Evolutionary conservation across 2,329 filamentous ascomycete species (phyloP), one percentile per base, ranked within the genome.

Genomic region (Iodosphaeria phyllophila): DNA sequence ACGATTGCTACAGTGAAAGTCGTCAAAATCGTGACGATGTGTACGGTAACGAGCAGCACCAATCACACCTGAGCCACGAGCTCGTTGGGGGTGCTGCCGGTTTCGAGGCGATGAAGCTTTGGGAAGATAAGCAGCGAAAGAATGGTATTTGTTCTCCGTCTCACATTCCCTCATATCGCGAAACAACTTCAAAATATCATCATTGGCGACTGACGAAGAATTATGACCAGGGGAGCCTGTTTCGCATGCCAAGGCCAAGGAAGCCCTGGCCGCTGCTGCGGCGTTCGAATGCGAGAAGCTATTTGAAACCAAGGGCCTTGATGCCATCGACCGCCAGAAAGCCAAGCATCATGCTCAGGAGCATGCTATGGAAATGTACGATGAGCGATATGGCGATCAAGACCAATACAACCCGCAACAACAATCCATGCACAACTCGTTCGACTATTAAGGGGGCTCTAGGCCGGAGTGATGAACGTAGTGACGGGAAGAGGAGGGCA

Each of bases 71-170:
- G 42, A 64, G 64, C 37, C 78, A 86, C 52, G 77, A 89, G 55
- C 43, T 79, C 23, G 46, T 84, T 28, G 77, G 72, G 35, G 76
- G 76, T 33, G 79, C 69, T 29, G 78, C 77, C 29, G 69, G 73
- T 32, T 86, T 86, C 44, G 73, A 68, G 34, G 79, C 71, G 39
- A 76, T 86, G 64, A 82, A 82, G 60, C 56, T 73, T 13, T 84
- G 72, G 40, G 77, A 84, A 52, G 72, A 83, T 48, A 58, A 65
- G 39, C 74, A 83, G 55, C 72, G 74, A 41, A 57, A 52, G 28
- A 58, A 78, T 46, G 77, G 72, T 70, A 54, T 14, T 54, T n/a
- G n/a, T n/a, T n/a, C n/a, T n/a, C n/a, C n/a, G n/a, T 41, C n/a
- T n/a, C n/a, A n/a, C n/a, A n/a, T n/a, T n/a, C n/a, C n/a, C n/a